Percentiles rank a stretch among this genome's conserved stretches.
These are phyloP conservation scores for Laetiporus sulphureus DNA, from an alignment of 1,284 basidiomycete genomes.

Conservation along the genomic window DNA sequence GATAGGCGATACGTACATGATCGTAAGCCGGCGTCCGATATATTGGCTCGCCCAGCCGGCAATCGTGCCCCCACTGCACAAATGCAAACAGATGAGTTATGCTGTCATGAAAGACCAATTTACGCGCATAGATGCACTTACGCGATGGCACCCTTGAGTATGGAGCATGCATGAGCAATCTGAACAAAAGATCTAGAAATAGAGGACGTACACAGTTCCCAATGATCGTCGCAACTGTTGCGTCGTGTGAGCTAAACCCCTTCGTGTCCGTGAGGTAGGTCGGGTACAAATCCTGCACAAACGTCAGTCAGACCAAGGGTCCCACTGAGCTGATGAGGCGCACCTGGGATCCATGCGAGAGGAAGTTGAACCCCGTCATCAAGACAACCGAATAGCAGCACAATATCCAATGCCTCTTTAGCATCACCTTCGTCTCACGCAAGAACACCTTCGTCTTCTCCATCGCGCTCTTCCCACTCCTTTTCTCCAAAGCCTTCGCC, in stretches of 20 bases:
- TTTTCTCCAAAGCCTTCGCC: slow-evolving; percentile 46
- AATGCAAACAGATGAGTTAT: slow-evolving; percentile 17
- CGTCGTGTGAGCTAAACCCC: slow-evolving; percentile 46
- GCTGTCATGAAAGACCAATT: neutral
- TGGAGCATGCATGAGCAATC: slow-evolving; percentile 7
- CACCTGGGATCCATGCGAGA: slow-evolving; percentile 79
- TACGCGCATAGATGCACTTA: slow-evolving; percentile 31
- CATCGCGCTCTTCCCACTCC: slow-evolving; percentile 29
- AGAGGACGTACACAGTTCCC: slow-evolving; percentile 64
- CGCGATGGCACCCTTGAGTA: slow-evolving; percentile 66
- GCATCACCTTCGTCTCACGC: slow-evolving; percentile 65
- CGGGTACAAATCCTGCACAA: slow-evolving; percentile 66
- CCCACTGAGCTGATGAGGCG: slow-evolving; percentile 4
- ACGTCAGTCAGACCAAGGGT: neutral
- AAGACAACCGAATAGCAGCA: slow-evolving; percentile 81
- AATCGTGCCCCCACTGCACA: slow-evolving; percentile 60
- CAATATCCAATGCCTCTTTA: slow-evolving; percentile 80
- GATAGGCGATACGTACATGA: slow-evolving; percentile 46
- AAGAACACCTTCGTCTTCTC: slow-evolving; percentile 72
- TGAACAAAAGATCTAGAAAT: slow-evolving; percentile 5
- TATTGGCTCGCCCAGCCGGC: slow-evolving; percentile 81
- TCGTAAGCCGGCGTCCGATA: slow-evolving; percentile 83
- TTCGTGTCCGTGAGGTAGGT: slow-evolving; percentile 69
- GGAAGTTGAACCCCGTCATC: slow-evolving; percentile 90
- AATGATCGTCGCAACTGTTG: slow-evolving; percentile 88